A percentile compares a stretch with the other conserved stretches of the same genome.
phyloP scores from a whole-genome alignment of 441 rosid species.

The Aleurites moluccanus region DNA sequence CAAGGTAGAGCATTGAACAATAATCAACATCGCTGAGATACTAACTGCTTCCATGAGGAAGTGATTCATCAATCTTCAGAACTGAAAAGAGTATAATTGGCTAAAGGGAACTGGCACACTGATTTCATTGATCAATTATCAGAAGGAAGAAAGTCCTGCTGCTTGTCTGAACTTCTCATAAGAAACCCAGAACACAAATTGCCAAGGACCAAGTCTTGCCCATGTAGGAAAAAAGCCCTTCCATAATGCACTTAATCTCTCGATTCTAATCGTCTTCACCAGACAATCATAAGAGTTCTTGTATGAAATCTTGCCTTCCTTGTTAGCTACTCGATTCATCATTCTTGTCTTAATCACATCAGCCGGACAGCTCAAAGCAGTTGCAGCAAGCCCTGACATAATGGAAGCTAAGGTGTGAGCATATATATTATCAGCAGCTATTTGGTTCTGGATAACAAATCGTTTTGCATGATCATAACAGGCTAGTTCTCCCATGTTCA shows the following conservation, averaged over 20 bases:
- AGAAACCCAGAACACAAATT: conserved; percentile 90
- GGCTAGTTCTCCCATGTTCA: conserved; percentile 90
- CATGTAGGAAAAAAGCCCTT: conserved; percentile 89
- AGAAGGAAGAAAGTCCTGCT: conserved; percentile 79
- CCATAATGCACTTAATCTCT: conserved; percentile 78
- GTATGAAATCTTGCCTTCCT: conserved; percentile 39
- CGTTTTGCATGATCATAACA: conserved; percentile 87
- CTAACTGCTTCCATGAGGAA: too few species aligned
- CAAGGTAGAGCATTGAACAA: too few species aligned
- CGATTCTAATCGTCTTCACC: conserved; percentile 67
- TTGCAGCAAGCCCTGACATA: conserved; percentile 78
- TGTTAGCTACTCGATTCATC: conserved; percentile 59
- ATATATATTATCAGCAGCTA: conserved; percentile 63
- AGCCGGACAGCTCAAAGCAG: conserved; percentile 83
- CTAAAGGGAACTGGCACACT: background rate
- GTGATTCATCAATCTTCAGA: background rate
- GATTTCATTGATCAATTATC: conserved; percentile 14
- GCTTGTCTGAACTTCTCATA: conserved; percentile 73
- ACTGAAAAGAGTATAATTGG: background rate
- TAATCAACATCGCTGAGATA: too few species aligned
- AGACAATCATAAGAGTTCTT: conserved; percentile 71
- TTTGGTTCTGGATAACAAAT: conserved; percentile 49
- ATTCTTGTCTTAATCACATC: conserved; percentile 92
- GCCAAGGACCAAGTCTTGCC: conserved; percentile 98
- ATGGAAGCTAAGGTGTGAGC: conserved; percentile 78